Conservation (phyloP, 2,329 filamentous ascomycete genomes). For the Amauroascus verrucosus region DNA sequence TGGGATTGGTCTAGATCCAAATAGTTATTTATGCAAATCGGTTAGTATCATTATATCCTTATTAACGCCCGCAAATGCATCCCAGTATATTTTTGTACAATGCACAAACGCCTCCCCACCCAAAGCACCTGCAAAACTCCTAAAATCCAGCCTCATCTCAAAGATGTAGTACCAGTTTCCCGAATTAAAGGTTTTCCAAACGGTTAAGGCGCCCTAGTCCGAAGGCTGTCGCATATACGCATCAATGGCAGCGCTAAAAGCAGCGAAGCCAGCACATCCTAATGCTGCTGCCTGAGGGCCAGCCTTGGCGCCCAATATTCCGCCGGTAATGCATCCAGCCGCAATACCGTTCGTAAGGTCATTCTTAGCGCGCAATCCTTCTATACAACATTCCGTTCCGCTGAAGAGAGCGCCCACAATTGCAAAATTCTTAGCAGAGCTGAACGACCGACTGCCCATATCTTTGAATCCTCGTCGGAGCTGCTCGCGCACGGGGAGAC, state of each 20-base stretch:
- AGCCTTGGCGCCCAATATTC: constrained; percentile 72
- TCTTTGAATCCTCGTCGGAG: constrained; percentile 80
- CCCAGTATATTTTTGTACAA: background rate
- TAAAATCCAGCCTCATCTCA: background rate
- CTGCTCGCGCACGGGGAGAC: constrained; percentile 73
- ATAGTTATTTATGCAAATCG: background rate
- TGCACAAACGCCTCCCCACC: background rate
- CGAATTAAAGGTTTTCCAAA: background rate
- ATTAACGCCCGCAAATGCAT: constrained; percentile 15
- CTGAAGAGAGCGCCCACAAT: constrained; percentile 84
- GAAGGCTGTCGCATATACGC: constrained; percentile 71
- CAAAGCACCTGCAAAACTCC: constrained; percentile 5
- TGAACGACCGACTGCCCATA: constrained; percentile 77
- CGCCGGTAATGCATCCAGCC: constrained; percentile 84
- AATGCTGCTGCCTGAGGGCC: constrained; percentile 81
- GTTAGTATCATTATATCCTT: background rate
- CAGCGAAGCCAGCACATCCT: constrained; percentile 87
- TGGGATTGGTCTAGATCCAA: constrained; percentile 1
- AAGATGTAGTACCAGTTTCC: constrained; percentile 25
- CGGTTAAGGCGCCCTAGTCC: constrained; percentile 30
- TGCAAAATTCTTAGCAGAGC: constrained; percentile 87
- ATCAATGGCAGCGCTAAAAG: constrained; percentile 86
- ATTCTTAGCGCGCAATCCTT: constrained; percentile 83
- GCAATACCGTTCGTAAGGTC: constrained; percentile 79
- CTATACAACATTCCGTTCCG: constrained; percentile 91